Evolutionary conservation across 345 rosid genomes (phyloP).

Genomic region (Salix arbutifolia): DNA sequence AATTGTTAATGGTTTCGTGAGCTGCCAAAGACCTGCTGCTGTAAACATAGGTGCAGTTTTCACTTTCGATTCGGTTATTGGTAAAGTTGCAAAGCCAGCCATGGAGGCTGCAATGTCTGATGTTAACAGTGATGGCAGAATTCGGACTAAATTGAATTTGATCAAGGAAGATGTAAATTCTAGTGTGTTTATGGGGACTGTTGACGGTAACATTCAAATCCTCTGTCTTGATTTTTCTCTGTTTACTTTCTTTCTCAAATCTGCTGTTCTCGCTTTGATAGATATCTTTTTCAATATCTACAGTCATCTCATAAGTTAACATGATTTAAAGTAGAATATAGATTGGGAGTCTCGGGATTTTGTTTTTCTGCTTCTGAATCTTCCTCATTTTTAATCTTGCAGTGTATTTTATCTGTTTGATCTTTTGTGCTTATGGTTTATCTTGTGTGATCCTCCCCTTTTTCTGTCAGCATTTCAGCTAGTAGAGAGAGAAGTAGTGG

Average conservation of each 20-base stretch:
- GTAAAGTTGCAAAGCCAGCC: conserved; percentile 71
- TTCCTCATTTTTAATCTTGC: background rate
- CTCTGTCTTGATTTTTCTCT: background rate
- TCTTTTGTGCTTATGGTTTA: background rate
- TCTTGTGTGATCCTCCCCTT: conserved; percentile 2
- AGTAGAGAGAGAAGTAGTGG: conserved; percentile 58
- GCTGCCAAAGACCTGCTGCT: conserved; percentile 38
- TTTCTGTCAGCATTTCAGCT: conserved; percentile 57
- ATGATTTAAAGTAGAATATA: background rate
- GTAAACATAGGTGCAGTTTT: conserved; percentile 72
- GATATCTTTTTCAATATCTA: no score
- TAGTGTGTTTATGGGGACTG: conserved; percentile 65
- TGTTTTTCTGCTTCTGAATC: background rate
- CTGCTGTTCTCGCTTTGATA: background rate
- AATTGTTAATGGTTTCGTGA: conserved; percentile 13
- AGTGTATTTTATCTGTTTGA: background rate
- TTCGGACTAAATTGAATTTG: conserved; percentile 51
- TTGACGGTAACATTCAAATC: conserved; percentile 42
- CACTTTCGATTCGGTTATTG: conserved; percentile 65
- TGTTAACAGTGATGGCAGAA: conserved; percentile 44
- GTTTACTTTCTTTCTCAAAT: background rate
- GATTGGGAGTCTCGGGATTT: no score
- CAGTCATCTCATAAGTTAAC: background rate
- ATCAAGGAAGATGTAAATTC: conserved; percentile 45
- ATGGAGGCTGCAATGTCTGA: conserved; percentile 60